Conservation (phyloP, 805 yeast species). For the Jamesozyma lodderae region DNA sequence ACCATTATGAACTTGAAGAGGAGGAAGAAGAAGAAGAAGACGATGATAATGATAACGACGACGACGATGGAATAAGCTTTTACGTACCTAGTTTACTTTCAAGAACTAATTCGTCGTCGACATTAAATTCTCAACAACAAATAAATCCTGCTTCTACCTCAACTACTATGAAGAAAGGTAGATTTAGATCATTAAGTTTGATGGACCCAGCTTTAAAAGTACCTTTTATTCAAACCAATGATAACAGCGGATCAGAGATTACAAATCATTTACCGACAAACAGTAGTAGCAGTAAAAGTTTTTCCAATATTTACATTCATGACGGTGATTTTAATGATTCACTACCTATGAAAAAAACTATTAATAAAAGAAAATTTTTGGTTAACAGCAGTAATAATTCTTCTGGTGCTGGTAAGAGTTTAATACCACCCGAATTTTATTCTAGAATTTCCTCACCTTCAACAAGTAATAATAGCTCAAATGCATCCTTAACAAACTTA, state of each 20-base stretch:
- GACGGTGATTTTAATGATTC: constrained; percentile 26
- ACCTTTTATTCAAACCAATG: constrained; percentile 12
- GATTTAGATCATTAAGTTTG: constrained; percentile 29
- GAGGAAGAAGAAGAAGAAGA: constrained; percentile 29
- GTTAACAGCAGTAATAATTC: too few relatives aligned
- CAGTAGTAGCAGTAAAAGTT: constrained; percentile 5
- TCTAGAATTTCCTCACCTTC: constrained; percentile 29
- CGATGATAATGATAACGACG: constrained; percentile 28
- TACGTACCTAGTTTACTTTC: constrained; percentile 30
- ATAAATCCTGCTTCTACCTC: constrained; percentile 1
- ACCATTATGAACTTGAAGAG: background rate
- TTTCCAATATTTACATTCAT: constrained; percentile 28
- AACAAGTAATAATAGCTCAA: constrained; percentile 26
- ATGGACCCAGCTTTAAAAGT: constrained; percentile 25
- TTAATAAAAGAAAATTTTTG: constrained; percentile 1
- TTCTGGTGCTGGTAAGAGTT: constrained; percentile 6
- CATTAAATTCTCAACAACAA: constrained; percentile 5
- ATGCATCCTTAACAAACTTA: constrained; percentile 16
- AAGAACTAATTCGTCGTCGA: constrained; percentile 23
- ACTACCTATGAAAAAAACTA: constrained; percentile 1
- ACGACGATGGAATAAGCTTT: constrained; percentile 32
- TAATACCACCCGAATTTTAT: constrained; percentile 32
- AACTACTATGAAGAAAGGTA: constrained; percentile 10
- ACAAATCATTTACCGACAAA: background rate
- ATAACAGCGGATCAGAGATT: background rate